Evolutionary conservation across 1,284 basidiomycete genomes (phyloP).

Genomic region (Cystobasidium sp.): DNA sequence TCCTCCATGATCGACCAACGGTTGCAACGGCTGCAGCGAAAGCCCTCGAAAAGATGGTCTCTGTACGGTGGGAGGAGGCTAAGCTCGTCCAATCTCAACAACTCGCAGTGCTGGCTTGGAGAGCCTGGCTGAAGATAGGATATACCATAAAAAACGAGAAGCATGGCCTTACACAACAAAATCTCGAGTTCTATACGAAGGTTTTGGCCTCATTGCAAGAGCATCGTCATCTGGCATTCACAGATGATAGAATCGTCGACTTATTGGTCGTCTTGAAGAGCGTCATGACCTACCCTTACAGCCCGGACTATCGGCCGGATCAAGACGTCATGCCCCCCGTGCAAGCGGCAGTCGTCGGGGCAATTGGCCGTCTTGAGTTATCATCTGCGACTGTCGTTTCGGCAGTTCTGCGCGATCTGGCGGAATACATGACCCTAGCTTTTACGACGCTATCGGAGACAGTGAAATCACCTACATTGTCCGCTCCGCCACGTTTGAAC

Average conservation of each 20-base stretch:
- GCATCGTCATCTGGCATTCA: conserved; percentile 51
- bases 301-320: conserved; percentile 84
- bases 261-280: conserved; percentile 79
- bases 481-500: background rate
- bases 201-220: conserved; percentile 62
- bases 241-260: conserved; percentile 66
- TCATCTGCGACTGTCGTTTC: conserved; percentile 66
- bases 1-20: conserved; percentile 68
- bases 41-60: conserved; percentile 75
- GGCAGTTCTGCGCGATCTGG: conserved; percentile 76
- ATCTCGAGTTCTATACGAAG: conserved; percentile 77
- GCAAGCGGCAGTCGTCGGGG: conserved; percentile 71
- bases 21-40: conserved; percentile 79
- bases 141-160: conserved; percentile 56
- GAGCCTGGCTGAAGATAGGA: conserved; percentile 72
- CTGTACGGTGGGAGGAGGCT: conserved; percentile 60
- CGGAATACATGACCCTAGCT: conserved; percentile 81
- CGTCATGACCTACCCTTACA: conserved; percentile 77
- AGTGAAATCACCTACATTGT: conserved; percentile 51
- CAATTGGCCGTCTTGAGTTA: conserved; percentile 71
- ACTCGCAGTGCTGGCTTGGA: conserved; percentile 70
- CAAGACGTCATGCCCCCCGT: conserved; percentile 80
- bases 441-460: conserved; percentile 77
- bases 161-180: conserved; percentile 71
- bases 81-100: conserved; percentile 58